Evolutionary conservation across 2,329 filamentous ascomycete genomes (phyloP).

Genomic region (Fusarium sp.): DNA sequence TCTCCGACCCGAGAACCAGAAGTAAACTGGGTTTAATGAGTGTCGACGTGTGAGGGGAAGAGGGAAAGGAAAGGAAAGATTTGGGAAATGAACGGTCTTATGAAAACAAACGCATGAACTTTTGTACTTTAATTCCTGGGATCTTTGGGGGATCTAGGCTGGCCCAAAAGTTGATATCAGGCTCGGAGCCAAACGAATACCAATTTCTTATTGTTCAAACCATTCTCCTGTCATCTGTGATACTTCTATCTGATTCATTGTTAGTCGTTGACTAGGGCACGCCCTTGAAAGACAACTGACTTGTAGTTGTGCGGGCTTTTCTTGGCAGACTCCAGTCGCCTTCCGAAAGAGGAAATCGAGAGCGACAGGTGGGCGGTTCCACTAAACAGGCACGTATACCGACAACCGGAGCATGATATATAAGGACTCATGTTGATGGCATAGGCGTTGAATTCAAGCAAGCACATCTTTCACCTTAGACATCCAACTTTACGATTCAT

Average conservation of each 20-base stretch:
- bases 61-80: slow-evolving; percentile 7
- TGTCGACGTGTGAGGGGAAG: slow-evolving; percentile 24
- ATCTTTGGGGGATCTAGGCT: slow-evolving; percentile 40
- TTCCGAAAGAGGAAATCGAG: slow-evolving; percentile 24
- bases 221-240: background rate
- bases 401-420: slow-evolving; percentile 21
- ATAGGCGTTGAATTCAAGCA: background rate
- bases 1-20: slow-evolving; percentile 89
- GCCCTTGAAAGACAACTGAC: slow-evolving; percentile 24
- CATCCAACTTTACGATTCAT: slow-evolving; percentile 11
- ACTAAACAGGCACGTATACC: background rate
- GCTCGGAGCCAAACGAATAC: slow-evolving; percentile 39
- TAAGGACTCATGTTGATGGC: background rate
- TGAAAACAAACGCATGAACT: slow-evolving; percentile 40
- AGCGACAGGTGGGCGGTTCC: slow-evolving; percentile 14
- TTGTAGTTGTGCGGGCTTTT: background rate
- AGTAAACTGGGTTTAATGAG: slow-evolving; percentile 61
- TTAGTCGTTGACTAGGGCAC: background rate
- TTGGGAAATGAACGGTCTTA: slow-evolving; percentile 38
- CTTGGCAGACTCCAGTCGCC: slow-evolving; percentile 11
- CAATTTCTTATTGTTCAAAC: slow-evolving; percentile 31
- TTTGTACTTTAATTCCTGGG: slow-evolving; percentile 45
- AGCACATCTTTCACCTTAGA: background rate
- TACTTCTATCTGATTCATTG: no score
- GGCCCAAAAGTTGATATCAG: slow-evolving; percentile 46